Percentiles rank a stretch among this genome's conserved stretches.
Evolutionary conservation across 164 flowering plant genomes (phyloP).

Genomic region (Tinospora cordifolia): DNA sequence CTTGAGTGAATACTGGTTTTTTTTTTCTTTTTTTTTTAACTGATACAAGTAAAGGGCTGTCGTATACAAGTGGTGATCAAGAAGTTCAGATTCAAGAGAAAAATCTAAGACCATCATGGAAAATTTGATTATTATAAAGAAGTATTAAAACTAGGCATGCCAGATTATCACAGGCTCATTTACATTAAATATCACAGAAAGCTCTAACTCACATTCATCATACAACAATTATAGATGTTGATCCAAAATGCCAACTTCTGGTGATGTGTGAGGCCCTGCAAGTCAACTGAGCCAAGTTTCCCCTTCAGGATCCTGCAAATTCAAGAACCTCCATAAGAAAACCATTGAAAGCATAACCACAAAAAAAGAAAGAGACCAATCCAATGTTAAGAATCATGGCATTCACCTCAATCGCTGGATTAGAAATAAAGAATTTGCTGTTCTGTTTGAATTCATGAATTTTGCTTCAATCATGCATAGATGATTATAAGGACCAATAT

Average conservation of each 20-base stretch:
- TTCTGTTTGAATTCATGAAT: constrained; percentile 41
- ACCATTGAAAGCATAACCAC: neutral
- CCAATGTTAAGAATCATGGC: neutral
- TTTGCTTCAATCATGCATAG: constrained; percentile 37
- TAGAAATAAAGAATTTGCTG: constrained; percentile 38
- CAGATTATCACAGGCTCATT: too few relatives aligned
- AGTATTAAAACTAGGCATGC: too few relatives aligned
- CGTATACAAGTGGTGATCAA: too few relatives aligned
- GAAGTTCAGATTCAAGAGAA: constrained; percentile 1
- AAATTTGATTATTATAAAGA: neutral
- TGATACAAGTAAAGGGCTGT: too few relatives aligned
- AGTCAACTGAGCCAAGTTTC: constrained; percentile 51
- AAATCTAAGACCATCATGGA: neutral
- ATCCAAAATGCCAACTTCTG: constrained; percentile 96
- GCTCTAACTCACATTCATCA: constrained; percentile 61
- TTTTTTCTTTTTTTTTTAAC: too few relatives aligned
- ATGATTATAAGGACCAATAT: constrained; percentile 68
- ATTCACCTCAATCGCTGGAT: constrained; percentile 55
- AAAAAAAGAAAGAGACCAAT: constrained; percentile 2
- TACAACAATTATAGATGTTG: constrained; percentile 77
- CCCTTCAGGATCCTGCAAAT: constrained; percentile 52
- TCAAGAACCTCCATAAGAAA: neutral
- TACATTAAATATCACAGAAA: neutral
- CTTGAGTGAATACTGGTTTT: neutral
- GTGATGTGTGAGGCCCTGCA: constrained; percentile 64